These are phyloP conservation scores for Chimonanthus salicifolius DNA, from an alignment of 164 flowering plant species.

Conservation along the genomic window DNA sequence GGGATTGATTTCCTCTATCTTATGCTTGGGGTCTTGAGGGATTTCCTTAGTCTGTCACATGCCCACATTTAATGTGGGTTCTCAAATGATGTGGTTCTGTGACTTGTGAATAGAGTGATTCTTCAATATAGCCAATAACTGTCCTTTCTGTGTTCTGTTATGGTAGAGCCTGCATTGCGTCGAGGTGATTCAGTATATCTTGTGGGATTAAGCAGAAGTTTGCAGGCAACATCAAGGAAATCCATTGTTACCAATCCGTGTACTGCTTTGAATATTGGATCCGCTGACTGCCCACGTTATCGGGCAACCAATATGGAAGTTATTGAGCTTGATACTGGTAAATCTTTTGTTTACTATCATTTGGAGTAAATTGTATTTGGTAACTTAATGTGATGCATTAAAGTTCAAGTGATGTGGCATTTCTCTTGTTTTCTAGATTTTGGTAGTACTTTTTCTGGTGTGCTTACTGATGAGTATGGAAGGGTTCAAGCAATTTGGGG, in stretches of 20 bases:
- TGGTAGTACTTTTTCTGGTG: slow-evolving; percentile 93
- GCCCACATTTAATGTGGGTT: neutral
- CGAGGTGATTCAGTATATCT: slow-evolving; percentile 93
- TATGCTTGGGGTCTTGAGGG: neutral
- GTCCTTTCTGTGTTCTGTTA: slow-evolving; percentile 3
- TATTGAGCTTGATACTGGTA: slow-evolving; percentile 94
- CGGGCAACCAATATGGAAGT: slow-evolving; percentile 98
- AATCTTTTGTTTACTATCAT: neutral
- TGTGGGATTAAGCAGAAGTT: slow-evolving; percentile 82
- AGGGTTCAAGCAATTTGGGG: slow-evolving; percentile 93
- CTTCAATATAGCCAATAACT: neutral
- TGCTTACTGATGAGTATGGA: slow-evolving; percentile 82
- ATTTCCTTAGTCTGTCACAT: neutral
- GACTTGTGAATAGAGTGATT: neutral
- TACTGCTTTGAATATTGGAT: slow-evolving; percentile 85
- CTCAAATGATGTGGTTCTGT: neutral
- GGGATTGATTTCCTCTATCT: neutral
- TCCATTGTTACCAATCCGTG: slow-evolving; percentile 88
- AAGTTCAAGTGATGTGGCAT: neutral
- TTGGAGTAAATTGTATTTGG: slow-evolving; percentile 5
- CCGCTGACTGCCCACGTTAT: slow-evolving; percentile 89
- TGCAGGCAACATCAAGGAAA: slow-evolving; percentile 94
- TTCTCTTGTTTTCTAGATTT: slow-evolving; percentile 46
- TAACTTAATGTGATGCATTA: neutral
- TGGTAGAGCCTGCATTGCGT: slow-evolving; percentile 71